Conservation (phyloP, 2,329 filamentous ascomycete genomes). For the Colletotrichum cordylinicola region DNA sequence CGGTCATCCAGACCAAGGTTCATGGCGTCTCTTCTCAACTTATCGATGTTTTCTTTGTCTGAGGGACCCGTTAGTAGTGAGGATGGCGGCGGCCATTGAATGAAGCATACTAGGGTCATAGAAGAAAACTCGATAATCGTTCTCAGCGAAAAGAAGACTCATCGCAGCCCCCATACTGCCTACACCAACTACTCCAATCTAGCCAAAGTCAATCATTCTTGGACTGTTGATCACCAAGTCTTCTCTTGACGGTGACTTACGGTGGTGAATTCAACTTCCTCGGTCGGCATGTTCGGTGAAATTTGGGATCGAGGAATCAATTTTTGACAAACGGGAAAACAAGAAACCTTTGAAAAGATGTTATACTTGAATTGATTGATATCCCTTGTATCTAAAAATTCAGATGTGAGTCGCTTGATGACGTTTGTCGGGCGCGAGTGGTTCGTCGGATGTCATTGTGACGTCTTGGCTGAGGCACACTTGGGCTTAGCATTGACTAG, state of each 20-base stretch:
- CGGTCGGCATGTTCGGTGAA: not conserved
- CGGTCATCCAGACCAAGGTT: slow-evolving; percentile 32
- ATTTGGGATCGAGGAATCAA: not conserved
- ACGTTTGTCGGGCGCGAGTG: not conserved
- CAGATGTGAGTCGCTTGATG: not conserved
- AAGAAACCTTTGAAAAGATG: not conserved
- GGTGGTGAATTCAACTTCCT: not conserved
- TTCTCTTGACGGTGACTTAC: not conserved
- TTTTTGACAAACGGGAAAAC: not conserved
- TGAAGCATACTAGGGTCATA: slow-evolving; percentile 49
- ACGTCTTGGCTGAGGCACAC: not conserved
- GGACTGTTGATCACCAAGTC: not conserved
- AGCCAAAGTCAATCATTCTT: not conserved
- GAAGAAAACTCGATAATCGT: slow-evolving; percentile 58
- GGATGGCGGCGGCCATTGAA: not conserved
- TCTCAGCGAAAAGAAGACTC: slow-evolving; percentile 63
- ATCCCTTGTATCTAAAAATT: not conserved
- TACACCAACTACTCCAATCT: slow-evolving; percentile 63
- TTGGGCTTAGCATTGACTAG: not conserved
- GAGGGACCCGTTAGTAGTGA: not conserved
- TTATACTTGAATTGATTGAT: not conserved
- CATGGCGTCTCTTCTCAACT: slow-evolving; percentile 38
- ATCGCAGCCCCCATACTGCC: slow-evolving; percentile 67
- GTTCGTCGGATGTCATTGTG: not conserved
- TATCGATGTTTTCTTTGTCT: slow-evolving; percentile 49